A percentile compares a stretch with the other conserved stretches of the same genome.
Evolutionary conservation across 257 asterid genomes (phyloP).

Genomic region (Penstemon davidsonii): DNA sequence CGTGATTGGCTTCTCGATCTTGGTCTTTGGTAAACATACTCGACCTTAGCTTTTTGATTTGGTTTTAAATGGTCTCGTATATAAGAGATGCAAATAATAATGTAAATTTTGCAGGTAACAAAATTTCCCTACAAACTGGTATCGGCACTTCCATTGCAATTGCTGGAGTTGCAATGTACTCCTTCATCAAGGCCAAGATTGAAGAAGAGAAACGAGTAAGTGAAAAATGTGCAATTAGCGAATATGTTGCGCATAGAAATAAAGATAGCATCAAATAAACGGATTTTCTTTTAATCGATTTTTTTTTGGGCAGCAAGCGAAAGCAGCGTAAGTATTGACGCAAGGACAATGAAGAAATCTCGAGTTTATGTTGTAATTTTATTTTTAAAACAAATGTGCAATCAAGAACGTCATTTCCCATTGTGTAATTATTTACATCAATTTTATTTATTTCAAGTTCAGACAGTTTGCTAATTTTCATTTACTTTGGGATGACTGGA

Average conservation of each 20-base stretch:
- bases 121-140: slow-evolving; percentile 90
- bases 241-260: not conserved
- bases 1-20: slow-evolving; percentile 94
- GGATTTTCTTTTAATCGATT: too few species aligned
- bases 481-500: slow-evolving; percentile 41
- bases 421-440: slow-evolving; percentile 48
- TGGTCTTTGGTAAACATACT: slow-evolving; percentile 65
- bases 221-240: not conserved
- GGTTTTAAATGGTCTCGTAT: not conserved
- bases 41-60: not conserved
- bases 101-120: slow-evolving; percentile 64
- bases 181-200: slow-evolving; percentile 89
- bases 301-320: slow-evolving; percentile 59
- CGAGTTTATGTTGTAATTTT: slow-evolving; percentile 35
- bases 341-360: slow-evolving; percentile 29
- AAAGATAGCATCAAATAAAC: not conserved
- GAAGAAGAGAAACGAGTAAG: slow-evolving; percentile 99
- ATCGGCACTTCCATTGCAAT: slow-evolving; percentile 92
- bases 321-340: slow-evolving; percentile 58
- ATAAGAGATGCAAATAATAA: not conserved
- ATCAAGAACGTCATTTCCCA: slow-evolving; percentile 28
- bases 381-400: slow-evolving; percentile 22
- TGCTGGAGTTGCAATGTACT: slow-evolving; percentile 93
- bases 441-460: slow-evolving; percentile 33
- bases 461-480: slow-evolving; percentile 35